These are phyloP conservation scores for Penicillium sclerotiorum DNA, from an alignment of 2,329 filamentous ascomycete genomes.

Conservation along the genomic window DNA sequence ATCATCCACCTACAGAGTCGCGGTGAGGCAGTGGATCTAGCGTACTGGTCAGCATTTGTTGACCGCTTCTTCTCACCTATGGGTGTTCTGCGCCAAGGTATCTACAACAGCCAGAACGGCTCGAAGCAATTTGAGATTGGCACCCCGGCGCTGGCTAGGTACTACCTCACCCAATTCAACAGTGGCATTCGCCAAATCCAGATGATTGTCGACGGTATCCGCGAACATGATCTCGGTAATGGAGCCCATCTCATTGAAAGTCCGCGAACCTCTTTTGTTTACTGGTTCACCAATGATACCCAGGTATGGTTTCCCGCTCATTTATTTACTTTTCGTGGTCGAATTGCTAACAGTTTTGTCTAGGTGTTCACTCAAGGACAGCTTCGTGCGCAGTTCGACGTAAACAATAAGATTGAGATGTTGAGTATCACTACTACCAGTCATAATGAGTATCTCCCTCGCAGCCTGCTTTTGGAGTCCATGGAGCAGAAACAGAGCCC, in stretches of 20 bases:
- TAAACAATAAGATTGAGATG: slow-evolving; percentile 76
- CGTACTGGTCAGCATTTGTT: slow-evolving; percentile 80
- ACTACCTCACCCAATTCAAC: slow-evolving; percentile 86
- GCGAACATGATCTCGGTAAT: slow-evolving; percentile 60
- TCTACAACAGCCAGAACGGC: slow-evolving; percentile 58
- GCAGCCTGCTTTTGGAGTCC: slow-evolving; percentile 58
- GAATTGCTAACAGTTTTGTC: background rate
- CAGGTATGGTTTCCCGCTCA: slow-evolving; percentile 60
- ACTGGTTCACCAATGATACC: slow-evolving; percentile 82
- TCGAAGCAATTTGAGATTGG: slow-evolving; percentile 86
- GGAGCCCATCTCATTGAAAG: slow-evolving; percentile 76
- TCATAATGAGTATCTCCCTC: slow-evolving; percentile 83
- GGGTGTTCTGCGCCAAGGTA: slow-evolving; percentile 74
- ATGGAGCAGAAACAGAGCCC: slow-evolving; percentile 61
- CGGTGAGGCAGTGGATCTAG: slow-evolving; percentile 67
- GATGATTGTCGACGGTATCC: slow-evolving; percentile 73
- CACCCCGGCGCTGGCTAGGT: slow-evolving; percentile 78
- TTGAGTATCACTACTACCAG: slow-evolving; percentile 77
- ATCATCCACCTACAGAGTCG: slow-evolving; percentile 45
- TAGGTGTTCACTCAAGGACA: slow-evolving; percentile 77
- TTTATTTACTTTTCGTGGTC: background rate
- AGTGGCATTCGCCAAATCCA: slow-evolving; percentile 86
- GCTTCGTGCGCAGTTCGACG: slow-evolving; percentile 77
- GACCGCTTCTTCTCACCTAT: slow-evolving; percentile 75
- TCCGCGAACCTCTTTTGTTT: slow-evolving; percentile 75